phyloP scores from a whole-genome alignment of 2,329 filamentous ascomycete species.

The Penicillium sp. region DNA sequence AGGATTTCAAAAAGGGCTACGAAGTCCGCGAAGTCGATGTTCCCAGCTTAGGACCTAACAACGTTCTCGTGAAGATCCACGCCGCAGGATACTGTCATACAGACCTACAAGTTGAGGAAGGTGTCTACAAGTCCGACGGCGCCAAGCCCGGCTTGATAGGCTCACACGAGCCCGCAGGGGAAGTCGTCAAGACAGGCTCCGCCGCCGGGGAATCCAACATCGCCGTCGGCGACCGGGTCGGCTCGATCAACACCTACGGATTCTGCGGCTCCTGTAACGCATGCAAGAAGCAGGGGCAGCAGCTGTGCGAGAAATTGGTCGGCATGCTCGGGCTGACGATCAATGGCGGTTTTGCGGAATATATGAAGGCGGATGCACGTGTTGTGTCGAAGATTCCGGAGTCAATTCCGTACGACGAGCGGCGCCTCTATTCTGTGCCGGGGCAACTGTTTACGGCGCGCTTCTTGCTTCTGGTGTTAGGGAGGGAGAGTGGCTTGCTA shows the following conservation, averaged over 20 bases:
- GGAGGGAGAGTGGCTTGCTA: neutral
- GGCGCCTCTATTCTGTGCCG: neutral
- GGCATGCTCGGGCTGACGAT: neutral
- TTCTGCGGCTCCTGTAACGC: neutral
- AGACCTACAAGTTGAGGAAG: too few relatives aligned
- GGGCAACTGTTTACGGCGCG: neutral
- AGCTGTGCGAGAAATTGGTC: neutral
- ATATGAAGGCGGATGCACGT: neutral
- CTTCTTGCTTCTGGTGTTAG: neutral
- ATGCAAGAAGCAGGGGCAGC: neutral
- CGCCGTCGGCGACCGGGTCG: neutral
- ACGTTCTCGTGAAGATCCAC: too few relatives aligned
- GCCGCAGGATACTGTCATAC: too few relatives aligned
- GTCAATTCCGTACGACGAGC: neutral
- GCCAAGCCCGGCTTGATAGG: too few relatives aligned
- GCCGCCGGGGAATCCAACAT: neutral
- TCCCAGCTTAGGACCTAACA: too few relatives aligned
- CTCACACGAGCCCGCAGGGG: too few relatives aligned
- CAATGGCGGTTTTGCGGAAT: neutral
- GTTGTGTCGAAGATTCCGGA: neutral
- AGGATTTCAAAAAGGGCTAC: neutral
- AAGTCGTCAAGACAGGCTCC: too few relatives aligned
- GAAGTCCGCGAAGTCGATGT: neutral
- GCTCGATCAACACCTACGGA: neutral
- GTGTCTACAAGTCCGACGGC: too few relatives aligned